Percentiles rank a stretch among this genome's conserved stretches.
Conservation (phyloP, 129 eudicot species). For the Artemisia argyi region DNA sequence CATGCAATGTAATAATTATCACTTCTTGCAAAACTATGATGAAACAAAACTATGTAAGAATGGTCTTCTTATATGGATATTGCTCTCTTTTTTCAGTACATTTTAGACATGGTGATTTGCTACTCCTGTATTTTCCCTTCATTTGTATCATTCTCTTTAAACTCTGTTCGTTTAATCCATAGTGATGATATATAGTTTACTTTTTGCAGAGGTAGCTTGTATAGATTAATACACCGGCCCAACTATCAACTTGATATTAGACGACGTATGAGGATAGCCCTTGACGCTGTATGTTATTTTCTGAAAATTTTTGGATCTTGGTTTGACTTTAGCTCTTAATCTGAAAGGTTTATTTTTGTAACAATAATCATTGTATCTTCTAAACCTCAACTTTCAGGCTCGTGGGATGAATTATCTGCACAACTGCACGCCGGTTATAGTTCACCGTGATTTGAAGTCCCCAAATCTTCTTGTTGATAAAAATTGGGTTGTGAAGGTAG, state of each 20-base stretch:
- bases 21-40: background rate
- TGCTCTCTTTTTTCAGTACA: background rate
- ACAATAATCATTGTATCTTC: background rate
- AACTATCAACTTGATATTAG: slow-evolving; percentile 88
- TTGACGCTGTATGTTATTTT: slow-evolving; percentile 73
- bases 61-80: slow-evolving; percentile 1
- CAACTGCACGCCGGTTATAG: slow-evolving; percentile 83
- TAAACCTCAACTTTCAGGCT: slow-evolving; percentile 50
- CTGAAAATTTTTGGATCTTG: slow-evolving; percentile 9
- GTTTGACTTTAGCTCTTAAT: slow-evolving; percentile 12
- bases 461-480: slow-evolving; percentile 96
- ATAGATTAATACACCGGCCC: slow-evolving; percentile 85
- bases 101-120: background rate
- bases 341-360: background rate
- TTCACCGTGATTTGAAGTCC: slow-evolving; percentile 92
- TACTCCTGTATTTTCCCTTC: background rate
- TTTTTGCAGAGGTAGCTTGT: slow-evolving; percentile 92
- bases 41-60: background rate
- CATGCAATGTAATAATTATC: background rate
- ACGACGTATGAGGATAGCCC: slow-evolving; percentile 90
- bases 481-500: slow-evolving; percentile 98
- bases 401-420: slow-evolving; percentile 98
- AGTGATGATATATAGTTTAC: slow-evolving; percentile 6
- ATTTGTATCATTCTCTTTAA: background rate
- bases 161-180: background rate